These are phyloP conservation scores for Candida mattraensis DNA, from an alignment of 805 yeast genomes.

Conservation along the genomic window DNA sequence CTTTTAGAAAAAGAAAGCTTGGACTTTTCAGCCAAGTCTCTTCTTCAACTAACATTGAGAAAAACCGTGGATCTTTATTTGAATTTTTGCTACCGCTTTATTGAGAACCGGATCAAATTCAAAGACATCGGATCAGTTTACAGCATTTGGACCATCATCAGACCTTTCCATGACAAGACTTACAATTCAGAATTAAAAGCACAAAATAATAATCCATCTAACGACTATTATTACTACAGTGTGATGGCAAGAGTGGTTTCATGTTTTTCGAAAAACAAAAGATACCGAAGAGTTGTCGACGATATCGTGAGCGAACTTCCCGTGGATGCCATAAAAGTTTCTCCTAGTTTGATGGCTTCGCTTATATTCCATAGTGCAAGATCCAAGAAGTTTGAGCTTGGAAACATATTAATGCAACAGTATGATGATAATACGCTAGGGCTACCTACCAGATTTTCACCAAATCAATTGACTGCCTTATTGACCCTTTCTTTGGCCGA, in stretches of 20 bases:
- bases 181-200: slow-evolving; percentile 27
- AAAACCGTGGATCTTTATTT: slow-evolving; percentile 28
- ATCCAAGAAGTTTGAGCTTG: slow-evolving; percentile 25
- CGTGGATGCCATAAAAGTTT: slow-evolving; percentile 32
- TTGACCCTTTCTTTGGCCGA: slow-evolving; percentile 27
- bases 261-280: slow-evolving; percentile 30
- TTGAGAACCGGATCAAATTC: slow-evolving; percentile 22
- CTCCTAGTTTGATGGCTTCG: slow-evolving; percentile 35
- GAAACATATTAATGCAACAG: slow-evolving; percentile 27
- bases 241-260: slow-evolving; percentile 28
- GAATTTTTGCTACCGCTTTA: slow-evolving; percentile 28
- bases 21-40: slow-evolving; percentile 1
- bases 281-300: slow-evolving; percentile 29
- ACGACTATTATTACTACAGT: slow-evolving; percentile 32
- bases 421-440: slow-evolving; percentile 26
- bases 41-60: slow-evolving; percentile 15
- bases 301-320: slow-evolving; percentile 33
- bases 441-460: slow-evolving; percentile 24
- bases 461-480: slow-evolving; percentile 32
- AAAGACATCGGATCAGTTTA: slow-evolving; percentile 32
- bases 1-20: slow-evolving; percentile 1
- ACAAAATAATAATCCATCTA: slow-evolving; percentile 26
- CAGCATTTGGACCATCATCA: slow-evolving; percentile 28
- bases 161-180: slow-evolving; percentile 31
- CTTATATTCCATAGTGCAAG: slow-evolving; percentile 31